Evolutionary conservation across 371 early-diverging fungal species (phyloP), one percentile per base, ranked within the genome.

Genomic region (Batkoa obscura): DNA sequence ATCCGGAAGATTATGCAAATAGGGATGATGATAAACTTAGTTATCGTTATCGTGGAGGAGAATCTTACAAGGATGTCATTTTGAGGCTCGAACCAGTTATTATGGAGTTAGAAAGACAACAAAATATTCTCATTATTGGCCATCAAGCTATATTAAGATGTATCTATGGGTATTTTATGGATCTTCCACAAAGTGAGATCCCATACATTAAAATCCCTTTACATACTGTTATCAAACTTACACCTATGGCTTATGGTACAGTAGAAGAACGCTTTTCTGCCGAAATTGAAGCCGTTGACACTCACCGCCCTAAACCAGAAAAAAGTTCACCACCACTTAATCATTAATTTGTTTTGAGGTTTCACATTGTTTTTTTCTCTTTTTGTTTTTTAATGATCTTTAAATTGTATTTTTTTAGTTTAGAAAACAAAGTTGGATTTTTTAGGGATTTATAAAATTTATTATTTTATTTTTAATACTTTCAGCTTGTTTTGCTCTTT

Each of bases 121-220:
- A 81, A 58, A 90, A 92, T 64, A 93, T 98, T 57, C 72, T 96
- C 58, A 92, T 98, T 56, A 84, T 96, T 63, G 91, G 85, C 33
- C 92, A 91, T 59, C 91, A 90, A 57, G 97, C 95, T 0, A 91
- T 92, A 30, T 67, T 96, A 58, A 80, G 97, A 37, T 86, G 88
- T 62, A 83, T 96, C 50, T 88, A 92, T 66, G 90, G 88, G 17
- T 94, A 94, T 66, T 94, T 93, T 67, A 72, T 90, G 73, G 84
- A 90, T 56, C 78, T 82, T 58, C 75, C 78, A 15, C 94, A 89
- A 54, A 90, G 91, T 10, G 86, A 94, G 57, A 67, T 98, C 35
- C 98, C 98, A 0, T 98, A 95, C 60, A 76, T 91, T 62, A 88
- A 90, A 60, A 89, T 98, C 57, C 98, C 98, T 3, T 73, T 98